Evolutionary conservation across 148 eudicot species (phyloP).

Genomic region (Persicaria tinctoria): DNA sequence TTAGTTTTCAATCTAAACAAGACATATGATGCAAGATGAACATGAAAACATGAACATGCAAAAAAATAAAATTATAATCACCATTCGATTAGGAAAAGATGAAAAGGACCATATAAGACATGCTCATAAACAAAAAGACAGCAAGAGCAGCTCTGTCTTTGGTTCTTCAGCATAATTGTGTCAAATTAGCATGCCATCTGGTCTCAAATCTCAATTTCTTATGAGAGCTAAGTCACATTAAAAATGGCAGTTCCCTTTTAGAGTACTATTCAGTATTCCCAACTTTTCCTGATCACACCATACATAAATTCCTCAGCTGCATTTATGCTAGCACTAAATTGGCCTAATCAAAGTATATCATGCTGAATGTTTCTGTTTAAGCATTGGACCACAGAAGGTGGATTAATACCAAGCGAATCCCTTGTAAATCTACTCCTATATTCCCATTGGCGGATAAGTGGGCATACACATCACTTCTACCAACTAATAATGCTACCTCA

Average conservation of each 20-base stretch:
- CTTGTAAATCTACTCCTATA: background rate
- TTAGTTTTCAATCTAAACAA: background rate
- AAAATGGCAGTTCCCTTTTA: background rate
- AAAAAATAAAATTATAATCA: background rate
- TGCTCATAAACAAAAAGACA: background rate
- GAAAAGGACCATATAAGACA: background rate
- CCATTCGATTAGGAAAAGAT: background rate
- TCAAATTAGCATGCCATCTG: background rate
- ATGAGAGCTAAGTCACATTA: background rate
- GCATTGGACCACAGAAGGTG: background rate
- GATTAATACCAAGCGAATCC: background rate
- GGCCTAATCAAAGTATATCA: background rate
- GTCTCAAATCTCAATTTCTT: background rate
- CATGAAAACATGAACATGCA: background rate
- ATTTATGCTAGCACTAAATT: background rate
- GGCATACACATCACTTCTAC: background rate
- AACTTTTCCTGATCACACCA: background rate
- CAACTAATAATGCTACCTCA: background rate
- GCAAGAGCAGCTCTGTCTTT: background rate
- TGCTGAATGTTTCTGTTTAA: background rate
- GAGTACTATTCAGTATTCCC: background rate
- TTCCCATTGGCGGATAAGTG: background rate
- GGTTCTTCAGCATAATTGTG: background rate
- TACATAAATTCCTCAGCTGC: background rate
- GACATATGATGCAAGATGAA: constrained; percentile 1